These are phyloP conservation scores for Wickerhamomyces kurtzmanii DNA, from an alignment of 805 yeast genomes.

Conservation along the genomic window DNA sequence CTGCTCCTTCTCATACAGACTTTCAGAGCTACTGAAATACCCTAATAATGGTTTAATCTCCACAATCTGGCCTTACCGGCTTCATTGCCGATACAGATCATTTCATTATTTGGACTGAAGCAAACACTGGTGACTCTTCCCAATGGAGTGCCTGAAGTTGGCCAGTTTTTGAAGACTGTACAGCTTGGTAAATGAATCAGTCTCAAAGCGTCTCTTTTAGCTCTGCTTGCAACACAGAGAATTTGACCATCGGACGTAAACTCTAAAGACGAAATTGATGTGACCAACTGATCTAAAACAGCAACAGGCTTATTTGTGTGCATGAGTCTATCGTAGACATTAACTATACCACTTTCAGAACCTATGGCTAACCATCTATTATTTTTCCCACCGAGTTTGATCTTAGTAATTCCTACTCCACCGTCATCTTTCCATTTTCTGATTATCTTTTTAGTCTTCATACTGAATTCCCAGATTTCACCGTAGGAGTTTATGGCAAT, in stretches of 20 bases:
- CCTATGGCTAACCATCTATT: conserved; percentile 88
- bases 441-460: conserved; percentile 36
- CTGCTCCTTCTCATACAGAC: too few species aligned
- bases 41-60: conserved; percentile 72
- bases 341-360: conserved; percentile 80
- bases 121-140: conserved; percentile 83
- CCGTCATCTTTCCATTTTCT: conserved; percentile 80
- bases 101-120: conserved; percentile 73
- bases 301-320: conserved; percentile 44
- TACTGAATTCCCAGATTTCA: conserved; percentile 81
- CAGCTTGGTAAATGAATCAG: conserved; percentile 84
- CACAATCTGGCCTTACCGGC: conserved; percentile 86
- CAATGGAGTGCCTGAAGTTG: conserved; percentile 91
- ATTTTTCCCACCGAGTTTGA: conserved; percentile 60
- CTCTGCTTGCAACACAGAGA: conserved; percentile 76
- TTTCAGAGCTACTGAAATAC: not conserved
- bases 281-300: conserved; percentile 69
- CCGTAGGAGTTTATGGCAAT: too few species aligned
- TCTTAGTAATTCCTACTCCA: conserved; percentile 73
- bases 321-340: conserved; percentile 55
- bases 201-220: conserved; percentile 76
- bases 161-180: conserved; percentile 90
- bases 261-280: conserved; percentile 61
- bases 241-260: conserved; percentile 88
- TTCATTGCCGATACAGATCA: conserved; percentile 85